These are phyloP conservation scores for Eucalyptus regnans DNA, from an alignment of 345 rosid species.

Conservation along the genomic window DNA sequence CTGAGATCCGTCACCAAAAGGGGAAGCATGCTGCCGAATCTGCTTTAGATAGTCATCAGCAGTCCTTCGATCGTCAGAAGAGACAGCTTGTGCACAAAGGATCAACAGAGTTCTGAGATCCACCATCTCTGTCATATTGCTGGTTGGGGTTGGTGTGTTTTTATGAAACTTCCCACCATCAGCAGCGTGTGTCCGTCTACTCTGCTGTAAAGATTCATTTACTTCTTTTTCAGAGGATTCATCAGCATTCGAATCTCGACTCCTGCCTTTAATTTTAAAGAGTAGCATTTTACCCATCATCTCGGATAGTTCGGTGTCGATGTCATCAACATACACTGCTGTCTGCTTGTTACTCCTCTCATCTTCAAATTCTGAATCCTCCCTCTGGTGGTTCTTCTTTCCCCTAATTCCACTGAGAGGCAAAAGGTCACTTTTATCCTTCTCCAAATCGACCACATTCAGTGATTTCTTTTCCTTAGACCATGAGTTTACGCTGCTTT, in stretches of 20 bases:
- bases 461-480: neutral
- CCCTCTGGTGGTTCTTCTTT: slow-evolving; percentile 28
- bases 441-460: slow-evolving; percentile 2
- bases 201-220: slow-evolving; percentile 2
- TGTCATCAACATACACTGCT: slow-evolving; percentile 19
- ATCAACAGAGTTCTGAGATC: slow-evolving; percentile 68
- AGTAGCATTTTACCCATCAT: slow-evolving; percentile 35
- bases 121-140: slow-evolving; percentile 30
- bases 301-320: slow-evolving; percentile 13
- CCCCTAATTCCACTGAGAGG: slow-evolving; percentile 3
- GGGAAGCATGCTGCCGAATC: slow-evolving; percentile 63
- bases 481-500: neutral
- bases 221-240: slow-evolving; percentile 1
- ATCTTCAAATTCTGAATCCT: slow-evolving; percentile 20
- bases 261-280: neutral
- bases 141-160: slow-evolving; percentile 11
- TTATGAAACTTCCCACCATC: slow-evolving; percentile 18
- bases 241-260: neutral
- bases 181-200: slow-evolving; percentile 11
- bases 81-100: slow-evolving; percentile 71
- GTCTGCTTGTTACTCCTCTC: slow-evolving; percentile 38
- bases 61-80: slow-evolving; percentile 48
- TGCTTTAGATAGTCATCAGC: slow-evolving; percentile 58
- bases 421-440: neutral
- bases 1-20: slow-evolving; percentile 59